Percentiles rank a stretch among this genome's conserved stretches.
These are phyloP conservation scores for Chlorella sp. DNA, from an alignment of 139 green algal species.

Conservation along the genomic window DNA sequence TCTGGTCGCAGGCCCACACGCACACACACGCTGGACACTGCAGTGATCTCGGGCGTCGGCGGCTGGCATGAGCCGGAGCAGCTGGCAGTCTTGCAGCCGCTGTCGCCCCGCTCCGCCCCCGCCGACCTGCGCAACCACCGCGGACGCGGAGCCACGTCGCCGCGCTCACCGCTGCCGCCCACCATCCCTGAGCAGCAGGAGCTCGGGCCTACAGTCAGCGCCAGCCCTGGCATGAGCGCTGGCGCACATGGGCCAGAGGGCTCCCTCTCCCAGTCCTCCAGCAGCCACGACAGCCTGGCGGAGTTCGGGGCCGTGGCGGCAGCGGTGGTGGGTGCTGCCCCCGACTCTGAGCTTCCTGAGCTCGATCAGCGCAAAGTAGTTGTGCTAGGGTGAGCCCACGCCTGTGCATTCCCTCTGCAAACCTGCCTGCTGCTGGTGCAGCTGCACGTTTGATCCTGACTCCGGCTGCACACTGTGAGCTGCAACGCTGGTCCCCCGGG, in stretches of 20 bases:
- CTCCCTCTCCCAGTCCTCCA: neutral
- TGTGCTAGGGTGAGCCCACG: conserved; percentile 32
- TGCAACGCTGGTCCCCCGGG: neutral
- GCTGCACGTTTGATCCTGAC: neutral
- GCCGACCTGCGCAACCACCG: neutral
- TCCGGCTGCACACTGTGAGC: neutral
- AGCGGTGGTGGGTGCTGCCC: neutral
- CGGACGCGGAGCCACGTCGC: neutral
- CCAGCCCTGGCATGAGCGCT: neutral
- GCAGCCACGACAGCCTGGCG: conserved; percentile 30
- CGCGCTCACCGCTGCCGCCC: conserved; percentile 17
- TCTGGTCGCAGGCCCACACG: neutral
- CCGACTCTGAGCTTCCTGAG: neutral
- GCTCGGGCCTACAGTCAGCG: neutral
- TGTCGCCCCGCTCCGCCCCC: neutral
- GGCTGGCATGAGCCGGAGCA: conserved; percentile 28
- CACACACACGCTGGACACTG: conserved; percentile 10
- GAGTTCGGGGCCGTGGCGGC: conserved; percentile 3
- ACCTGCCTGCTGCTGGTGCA: neutral
- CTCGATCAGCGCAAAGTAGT: conserved; percentile 49
- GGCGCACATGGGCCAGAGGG: neutral
- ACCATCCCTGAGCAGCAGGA: conserved; percentile 8
- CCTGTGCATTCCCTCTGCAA: neutral
- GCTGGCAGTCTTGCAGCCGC: conserved; percentile 3
- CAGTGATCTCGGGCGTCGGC: neutral